Evolutionary conservation across 208 protist species (phyloP), one percentile per base, ranked within the genome.

Genomic region (Balamuthia mandrillaris): DNA sequence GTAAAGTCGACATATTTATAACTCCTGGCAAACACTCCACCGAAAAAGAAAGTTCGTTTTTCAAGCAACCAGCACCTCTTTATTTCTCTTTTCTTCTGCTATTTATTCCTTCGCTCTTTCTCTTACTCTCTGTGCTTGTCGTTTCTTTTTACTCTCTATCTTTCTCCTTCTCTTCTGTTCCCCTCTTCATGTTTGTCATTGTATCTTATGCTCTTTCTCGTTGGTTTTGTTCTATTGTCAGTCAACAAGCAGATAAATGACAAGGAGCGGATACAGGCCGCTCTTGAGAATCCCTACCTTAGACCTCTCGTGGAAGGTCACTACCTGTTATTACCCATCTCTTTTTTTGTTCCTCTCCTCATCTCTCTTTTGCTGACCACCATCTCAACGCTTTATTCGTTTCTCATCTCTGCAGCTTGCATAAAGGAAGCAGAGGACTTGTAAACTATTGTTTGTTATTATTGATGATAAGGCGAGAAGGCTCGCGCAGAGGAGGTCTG

Each of bases 81-180:
- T 39, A 44, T 14, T 77, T 41, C 9, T 27, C 21, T 3, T 24
- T 82, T 65, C 27, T n/a, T 29, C 29, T 27, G 0, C n/a, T 87
- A n/a, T 37, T 45, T 10, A 51, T 16, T n/a, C n/a, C n/a, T n/a
- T n/a, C n/a, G n/a, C n/a, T n/a, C n/a, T n/a, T n/a, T n/a, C n/a
- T n/a, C n/a, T n/a, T n/a, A n/a, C n/a, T n/a, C n/a, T n/a, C n/a
- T n/a, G n/a, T n/a, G n/a, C n/a, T 84, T 5, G 95, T 97, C 79
- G 90, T 98, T 37, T 91, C 90, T 56, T 91, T 98, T 27, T 92
- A 94, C 1, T 93, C 95, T 3, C 96, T 97, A 39, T 94, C 96
- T 6, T 97, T 98, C 87, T 88, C 96, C 29, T 94, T 96, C 82
- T 96, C 97, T 88, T 92, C 95, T 88, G 54, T n/a, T n/a, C n/a